Conservation (phyloP, 1,284 basidiomycete genomes). For the Moesziomyces sp. region DNA sequence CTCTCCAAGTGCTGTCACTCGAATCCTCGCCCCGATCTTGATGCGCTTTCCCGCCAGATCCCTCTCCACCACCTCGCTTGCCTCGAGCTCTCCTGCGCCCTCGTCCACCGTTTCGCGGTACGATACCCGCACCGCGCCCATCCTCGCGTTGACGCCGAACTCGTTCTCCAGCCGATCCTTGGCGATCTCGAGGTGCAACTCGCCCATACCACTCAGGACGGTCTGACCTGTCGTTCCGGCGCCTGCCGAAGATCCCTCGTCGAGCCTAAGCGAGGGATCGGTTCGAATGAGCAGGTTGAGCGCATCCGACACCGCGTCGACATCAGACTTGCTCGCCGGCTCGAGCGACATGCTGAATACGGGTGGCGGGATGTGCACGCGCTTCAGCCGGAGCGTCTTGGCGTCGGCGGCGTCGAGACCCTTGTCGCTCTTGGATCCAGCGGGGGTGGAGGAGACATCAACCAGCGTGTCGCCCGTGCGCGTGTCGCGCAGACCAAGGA, state of each 20-base stretch:
- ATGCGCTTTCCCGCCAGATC: constrained; percentile 59
- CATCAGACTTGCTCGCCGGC: constrained; percentile 70
- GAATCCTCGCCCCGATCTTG: constrained; percentile 42
- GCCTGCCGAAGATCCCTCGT: constrained; percentile 37
- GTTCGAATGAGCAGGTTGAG: constrained; percentile 81
- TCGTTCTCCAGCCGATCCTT: constrained; percentile 81
- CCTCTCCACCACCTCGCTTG: constrained; percentile 51
- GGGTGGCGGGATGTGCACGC: constrained; percentile 83
- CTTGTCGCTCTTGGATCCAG: background rate
- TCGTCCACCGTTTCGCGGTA: constrained; percentile 78
- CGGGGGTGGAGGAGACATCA: constrained; percentile 32
- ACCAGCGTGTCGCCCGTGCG: constrained; percentile 85
- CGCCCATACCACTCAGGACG: constrained; percentile 83
- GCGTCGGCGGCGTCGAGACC: constrained; percentile 6
- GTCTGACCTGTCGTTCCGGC: constrained; percentile 77
- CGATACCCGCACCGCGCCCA: constrained; percentile 81
- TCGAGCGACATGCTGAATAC: constrained; percentile 72
- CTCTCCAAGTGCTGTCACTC: constrained; percentile 35
- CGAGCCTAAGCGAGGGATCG: constrained; percentile 81
- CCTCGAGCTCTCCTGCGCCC: constrained; percentile 21
- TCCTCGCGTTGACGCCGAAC: constrained; percentile 81
- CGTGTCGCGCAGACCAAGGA: constrained; percentile 83
- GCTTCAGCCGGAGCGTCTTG: constrained; percentile 71
- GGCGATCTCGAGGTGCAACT: constrained; percentile 86
- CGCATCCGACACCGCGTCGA: constrained; percentile 80